Percentiles rank a stretch among this genome's conserved stretches.
Evolutionary conservation across 768 basidiomycete genomes (phyloP).

Genomic region (Pleurotus citrinopileatus): DNA sequence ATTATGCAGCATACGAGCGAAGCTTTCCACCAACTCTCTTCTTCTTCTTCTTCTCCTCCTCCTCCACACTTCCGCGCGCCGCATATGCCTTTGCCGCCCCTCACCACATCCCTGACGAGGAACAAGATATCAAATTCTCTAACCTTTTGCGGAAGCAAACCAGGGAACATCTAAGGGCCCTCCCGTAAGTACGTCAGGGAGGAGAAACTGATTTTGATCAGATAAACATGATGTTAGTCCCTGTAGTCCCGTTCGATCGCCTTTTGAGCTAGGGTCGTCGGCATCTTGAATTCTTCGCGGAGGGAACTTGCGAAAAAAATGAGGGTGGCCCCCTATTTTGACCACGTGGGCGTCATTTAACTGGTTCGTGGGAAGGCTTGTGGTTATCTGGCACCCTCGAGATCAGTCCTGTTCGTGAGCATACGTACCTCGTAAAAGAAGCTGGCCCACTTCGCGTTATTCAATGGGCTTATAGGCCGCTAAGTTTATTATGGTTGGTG

Average conservation of each 20-base stretch:
- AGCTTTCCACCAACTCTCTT: not conserved
- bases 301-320: constrained; percentile 3
- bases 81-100: not conserved
- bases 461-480: too few species aligned
- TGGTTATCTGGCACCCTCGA: too few species aligned
- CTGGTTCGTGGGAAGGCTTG: not conserved
- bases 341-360: not conserved
- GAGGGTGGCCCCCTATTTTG: not conserved
- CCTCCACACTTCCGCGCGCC: not conserved
- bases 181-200: not conserved
- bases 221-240: constrained; percentile 8
- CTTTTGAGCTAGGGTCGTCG: not conserved
- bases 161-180: not conserved
- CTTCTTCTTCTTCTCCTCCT: not conserved
- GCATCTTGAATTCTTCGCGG: constrained; percentile 2
- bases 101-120: not conserved
- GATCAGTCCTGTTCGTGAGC: too few species aligned
- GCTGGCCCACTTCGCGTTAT: too few species aligned
- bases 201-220: constrained; percentile 9
- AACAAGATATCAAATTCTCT: not conserved
- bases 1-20: not conserved
- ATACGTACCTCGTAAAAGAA: too few species aligned
- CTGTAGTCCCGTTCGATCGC: constrained; percentile 4
- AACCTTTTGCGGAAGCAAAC: constrained; percentile 7
- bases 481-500: too few species aligned